A percentile compares a stretch with the other conserved stretches of the same genome.
phyloP scores from a whole-genome alignment of 2,329 filamentous ascomycete genomes.

The Rhynchosporium secalis region DNA sequence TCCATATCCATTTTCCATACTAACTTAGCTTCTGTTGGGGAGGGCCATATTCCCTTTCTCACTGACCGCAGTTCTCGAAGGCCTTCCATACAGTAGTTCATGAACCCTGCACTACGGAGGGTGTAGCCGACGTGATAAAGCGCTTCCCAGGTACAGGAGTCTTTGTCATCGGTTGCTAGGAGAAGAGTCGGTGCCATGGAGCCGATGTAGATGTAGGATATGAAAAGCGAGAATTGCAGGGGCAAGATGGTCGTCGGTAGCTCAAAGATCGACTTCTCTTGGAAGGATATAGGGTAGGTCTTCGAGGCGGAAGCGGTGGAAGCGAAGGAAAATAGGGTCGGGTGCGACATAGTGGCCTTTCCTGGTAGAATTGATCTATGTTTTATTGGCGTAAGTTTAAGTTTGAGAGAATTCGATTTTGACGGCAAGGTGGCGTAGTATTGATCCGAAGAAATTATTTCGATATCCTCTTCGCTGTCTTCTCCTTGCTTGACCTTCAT shows the following conservation, averaged over 20 bases:
- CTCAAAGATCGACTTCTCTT: not conserved
- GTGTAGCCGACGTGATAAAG: not conserved
- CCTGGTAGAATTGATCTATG: not conserved
- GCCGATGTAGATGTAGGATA: constrained; percentile 3
- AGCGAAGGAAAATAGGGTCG: no score
- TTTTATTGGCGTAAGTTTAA: not conserved
- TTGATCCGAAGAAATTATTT: not conserved
- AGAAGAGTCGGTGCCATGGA: not conserved
- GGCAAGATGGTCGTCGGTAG: not conserved
- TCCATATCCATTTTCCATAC: not conserved
- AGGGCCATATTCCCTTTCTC: not conserved
- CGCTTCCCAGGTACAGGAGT: not conserved
- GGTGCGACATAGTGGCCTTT: not conserved
- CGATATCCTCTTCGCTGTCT: not conserved
- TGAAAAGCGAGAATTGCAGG: not conserved
- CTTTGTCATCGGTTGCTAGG: no score
- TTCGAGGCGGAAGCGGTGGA: no score
- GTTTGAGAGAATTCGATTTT: not conserved
- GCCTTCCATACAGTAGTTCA: constrained; percentile 5
- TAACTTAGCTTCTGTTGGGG: not conserved
- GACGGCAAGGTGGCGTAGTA: not conserved
- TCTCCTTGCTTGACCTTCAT: not conserved
- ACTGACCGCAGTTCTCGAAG: not conserved
- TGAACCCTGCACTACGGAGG: not conserved
- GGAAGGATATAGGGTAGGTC: not conserved